Conservation (phyloP, 2,329 filamentous ascomycete species). For the Lasiodiplodia sp. region DNA sequence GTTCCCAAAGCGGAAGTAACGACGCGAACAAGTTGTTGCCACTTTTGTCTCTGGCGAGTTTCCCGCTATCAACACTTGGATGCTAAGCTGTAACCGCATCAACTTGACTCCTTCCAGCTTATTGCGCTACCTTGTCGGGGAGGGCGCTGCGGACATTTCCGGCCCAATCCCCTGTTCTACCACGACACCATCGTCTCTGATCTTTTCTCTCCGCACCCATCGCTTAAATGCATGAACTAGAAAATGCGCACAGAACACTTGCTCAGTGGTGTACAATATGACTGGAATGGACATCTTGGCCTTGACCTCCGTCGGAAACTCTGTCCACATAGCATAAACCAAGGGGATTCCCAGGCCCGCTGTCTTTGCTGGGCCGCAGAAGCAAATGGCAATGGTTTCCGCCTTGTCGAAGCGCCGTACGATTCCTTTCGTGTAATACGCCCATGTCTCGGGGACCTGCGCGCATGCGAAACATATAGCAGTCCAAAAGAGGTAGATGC, state of each 20-base stretch:
- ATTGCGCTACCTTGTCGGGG: not conserved
- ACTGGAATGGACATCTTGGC: constrained; percentile 26
- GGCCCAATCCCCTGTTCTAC: constrained; percentile 3
- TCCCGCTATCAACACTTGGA: too few relatives aligned
- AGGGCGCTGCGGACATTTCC: not conserved
- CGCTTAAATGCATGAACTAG: constrained; percentile 25
- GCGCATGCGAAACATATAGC: constrained; percentile 22
- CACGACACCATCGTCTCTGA: constrained; percentile 5
- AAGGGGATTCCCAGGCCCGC: constrained; percentile 27
- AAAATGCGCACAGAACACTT: constrained; percentile 29
- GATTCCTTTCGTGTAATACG: constrained; percentile 6
- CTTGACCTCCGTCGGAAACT: constrained; percentile 16
- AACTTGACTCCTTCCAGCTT: too few relatives aligned
- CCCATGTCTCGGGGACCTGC: constrained; percentile 4
- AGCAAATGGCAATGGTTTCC: constrained; percentile 29
- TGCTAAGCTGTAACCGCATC: too few relatives aligned
- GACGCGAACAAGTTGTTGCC: constrained; percentile 19
- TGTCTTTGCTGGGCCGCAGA: constrained; percentile 29
- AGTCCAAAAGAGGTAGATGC: constrained; percentile 30
- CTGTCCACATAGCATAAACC: constrained; percentile 27
- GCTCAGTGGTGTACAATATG: constrained; percentile 29
- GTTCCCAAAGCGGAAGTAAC: constrained; percentile 9
- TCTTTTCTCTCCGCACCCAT: constrained; percentile 20
- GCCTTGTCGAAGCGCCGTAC: constrained; percentile 12
- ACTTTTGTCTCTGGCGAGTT: not conserved